These are phyloP conservation scores for Selaginella moellendorffii DNA, from an alignment of 75 land plant genomes.

Conservation along the genomic window DNA sequence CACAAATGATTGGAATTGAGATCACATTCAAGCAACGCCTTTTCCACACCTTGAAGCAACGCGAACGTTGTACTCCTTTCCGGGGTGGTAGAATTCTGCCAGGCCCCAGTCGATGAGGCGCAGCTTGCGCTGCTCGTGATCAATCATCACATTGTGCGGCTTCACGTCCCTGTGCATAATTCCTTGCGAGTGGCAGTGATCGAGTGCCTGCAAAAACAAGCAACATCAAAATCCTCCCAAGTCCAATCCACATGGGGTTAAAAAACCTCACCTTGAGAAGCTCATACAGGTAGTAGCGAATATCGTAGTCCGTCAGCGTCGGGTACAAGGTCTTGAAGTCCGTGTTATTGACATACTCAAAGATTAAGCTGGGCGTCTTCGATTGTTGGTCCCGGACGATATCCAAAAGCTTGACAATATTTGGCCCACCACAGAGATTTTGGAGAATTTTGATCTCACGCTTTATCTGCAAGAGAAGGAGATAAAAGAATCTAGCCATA, in stretches of 20 bases:
- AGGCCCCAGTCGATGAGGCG: conserved; percentile 93
- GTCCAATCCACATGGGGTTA: neutral
- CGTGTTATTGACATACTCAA: conserved; percentile 78
- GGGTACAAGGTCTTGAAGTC: conserved; percentile 87
- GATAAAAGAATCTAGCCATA: neutral
- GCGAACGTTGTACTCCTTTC: conserved; percentile 90
- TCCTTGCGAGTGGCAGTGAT: conserved; percentile 89
- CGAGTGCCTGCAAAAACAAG: conserved; percentile 42
- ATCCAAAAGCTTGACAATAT: conserved; percentile 72
- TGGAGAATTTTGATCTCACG: conserved; percentile 85
- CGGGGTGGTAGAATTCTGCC: conserved; percentile 91
- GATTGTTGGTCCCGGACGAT: conserved; percentile 81
- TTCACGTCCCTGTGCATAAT: conserved; percentile 97
- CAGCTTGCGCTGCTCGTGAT: conserved; percentile 76
- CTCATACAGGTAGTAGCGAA: conserved; percentile 72
- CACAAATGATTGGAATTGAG: neutral
- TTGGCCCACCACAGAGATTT: conserved; percentile 82
- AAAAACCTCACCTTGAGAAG: conserved; percentile 51
- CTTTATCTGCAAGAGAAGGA: conserved; percentile 50
- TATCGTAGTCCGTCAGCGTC: conserved; percentile 66
- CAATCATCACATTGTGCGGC: conserved; percentile 95
- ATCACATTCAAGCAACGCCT: neutral
- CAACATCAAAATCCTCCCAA: conserved; percentile 2
- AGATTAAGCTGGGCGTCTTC: conserved; percentile 75
- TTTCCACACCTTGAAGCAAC: conserved; percentile 72